Conservation (phyloP, 208 protist genomes). For the Acanthamoeba healyi region DNA sequence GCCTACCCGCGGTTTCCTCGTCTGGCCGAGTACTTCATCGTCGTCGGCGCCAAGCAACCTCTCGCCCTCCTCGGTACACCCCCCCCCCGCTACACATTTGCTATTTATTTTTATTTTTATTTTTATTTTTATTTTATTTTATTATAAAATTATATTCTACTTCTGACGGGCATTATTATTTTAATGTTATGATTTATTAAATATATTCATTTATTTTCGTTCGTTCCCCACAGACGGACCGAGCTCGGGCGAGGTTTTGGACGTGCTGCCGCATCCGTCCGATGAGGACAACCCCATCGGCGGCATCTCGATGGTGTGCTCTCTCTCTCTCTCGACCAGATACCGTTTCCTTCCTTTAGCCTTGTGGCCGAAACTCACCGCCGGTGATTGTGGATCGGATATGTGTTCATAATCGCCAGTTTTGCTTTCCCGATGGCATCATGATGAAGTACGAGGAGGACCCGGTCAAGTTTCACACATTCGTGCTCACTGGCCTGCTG, state of each 20-base stretch:
- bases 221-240: not conserved
- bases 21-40: conserved; percentile 9
- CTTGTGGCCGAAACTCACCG: no score
- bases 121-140: not conserved
- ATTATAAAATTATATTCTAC: not conserved
- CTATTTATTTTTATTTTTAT: not conserved
- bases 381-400: no score
- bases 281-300: conserved; percentile 3
- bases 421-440: conserved; percentile 55
- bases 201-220: not conserved
- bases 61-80: not conserved
- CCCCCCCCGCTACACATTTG: not conserved
- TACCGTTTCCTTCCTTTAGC: no score
- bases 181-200: no score
- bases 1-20: not conserved
- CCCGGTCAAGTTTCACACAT: conserved; percentile 26
- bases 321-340: no score
- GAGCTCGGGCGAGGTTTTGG: conserved; percentile 1
- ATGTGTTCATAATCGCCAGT: not conserved
- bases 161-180: no score
- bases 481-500: conserved; percentile 40
- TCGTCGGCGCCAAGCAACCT: not conserved
- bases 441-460: not conserved
- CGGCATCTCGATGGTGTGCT: not conserved
- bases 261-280: not conserved